Percentiles rank a stretch among this genome's conserved stretches.
Evolutionary conservation across 805 yeast genomes (phyloP).

Genomic region (Pichia nakasei): DNA sequence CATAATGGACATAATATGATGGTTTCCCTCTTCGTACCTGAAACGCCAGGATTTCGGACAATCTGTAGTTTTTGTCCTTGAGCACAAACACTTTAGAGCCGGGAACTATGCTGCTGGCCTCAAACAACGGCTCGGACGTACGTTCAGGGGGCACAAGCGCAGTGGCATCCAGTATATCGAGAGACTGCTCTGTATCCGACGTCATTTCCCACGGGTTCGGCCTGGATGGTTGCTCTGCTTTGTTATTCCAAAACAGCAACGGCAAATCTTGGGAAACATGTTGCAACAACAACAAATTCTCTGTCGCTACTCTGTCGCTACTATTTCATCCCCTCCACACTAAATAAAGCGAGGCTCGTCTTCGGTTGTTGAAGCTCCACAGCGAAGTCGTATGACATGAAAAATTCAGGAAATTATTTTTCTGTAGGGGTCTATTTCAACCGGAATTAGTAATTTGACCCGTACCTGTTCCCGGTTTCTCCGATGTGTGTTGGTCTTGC

Average conservation of each 20-base stretch:
- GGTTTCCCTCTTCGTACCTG: constrained; percentile 68
- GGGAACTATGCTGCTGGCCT: constrained; percentile 43
- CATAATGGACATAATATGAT: constrained; percentile 88
- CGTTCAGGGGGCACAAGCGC: constrained; percentile 26
- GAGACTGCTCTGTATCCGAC: constrained; percentile 23
- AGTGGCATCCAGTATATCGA: constrained; percentile 23
- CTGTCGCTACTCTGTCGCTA: neutral
- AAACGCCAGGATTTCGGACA: constrained; percentile 78
- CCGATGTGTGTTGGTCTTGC: too few relatives aligned
- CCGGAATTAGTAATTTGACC: too few relatives aligned
- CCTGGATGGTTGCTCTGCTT: too few relatives aligned
- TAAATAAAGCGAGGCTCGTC: neutral
- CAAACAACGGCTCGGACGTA: constrained; percentile 20
- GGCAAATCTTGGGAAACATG: neutral
- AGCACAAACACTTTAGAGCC: constrained; percentile 79
- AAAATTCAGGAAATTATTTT: neutral
- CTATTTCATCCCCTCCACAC: too few relatives aligned
- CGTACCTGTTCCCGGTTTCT: neutral
- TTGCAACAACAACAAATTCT: neutral
- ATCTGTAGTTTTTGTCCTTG: constrained; percentile 71
- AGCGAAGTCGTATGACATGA: neutral
- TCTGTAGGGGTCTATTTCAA: too few relatives aligned
- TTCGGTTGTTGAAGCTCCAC: too few relatives aligned
- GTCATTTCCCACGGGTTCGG: constrained; percentile 13
- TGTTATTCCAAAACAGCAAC: too few relatives aligned